A percentile compares a stretch with the other conserved stretches of the same genome.
phyloP scores from a whole-genome alignment of 1,139 yeast species.

The Geotrichum bryndzae region DNA sequence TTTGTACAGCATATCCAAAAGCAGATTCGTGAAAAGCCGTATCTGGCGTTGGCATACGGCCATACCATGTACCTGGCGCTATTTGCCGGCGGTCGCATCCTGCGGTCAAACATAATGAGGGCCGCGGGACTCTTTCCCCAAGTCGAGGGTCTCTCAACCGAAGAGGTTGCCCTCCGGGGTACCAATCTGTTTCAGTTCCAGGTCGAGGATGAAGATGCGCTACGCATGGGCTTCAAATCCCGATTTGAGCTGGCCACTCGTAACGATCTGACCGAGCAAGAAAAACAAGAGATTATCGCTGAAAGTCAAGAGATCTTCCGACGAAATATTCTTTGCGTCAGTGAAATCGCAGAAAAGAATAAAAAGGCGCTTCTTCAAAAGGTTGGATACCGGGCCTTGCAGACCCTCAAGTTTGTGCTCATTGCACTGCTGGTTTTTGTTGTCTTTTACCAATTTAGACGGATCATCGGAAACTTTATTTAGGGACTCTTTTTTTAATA shows the following conservation, averaged over 20 bases:
- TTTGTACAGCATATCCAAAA: constrained; percentile 56
- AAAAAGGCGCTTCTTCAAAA: constrained; percentile 50
- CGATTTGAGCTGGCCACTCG: constrained; percentile 75
- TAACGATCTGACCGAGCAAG: constrained; percentile 56
- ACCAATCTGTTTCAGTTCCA: constrained; percentile 63
- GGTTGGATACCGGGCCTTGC: constrained; percentile 50
- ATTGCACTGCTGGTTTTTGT: constrained; percentile 25
- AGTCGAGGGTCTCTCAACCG: constrained; percentile 55
- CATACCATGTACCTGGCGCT: constrained; percentile 81
- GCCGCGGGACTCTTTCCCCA: constrained; percentile 73
- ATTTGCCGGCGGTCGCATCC: constrained; percentile 78
- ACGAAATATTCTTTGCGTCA: constrained; percentile 54
- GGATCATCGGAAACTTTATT: background rate
- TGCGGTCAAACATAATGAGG: constrained; percentile 60
- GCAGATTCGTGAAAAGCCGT: constrained; percentile 56
- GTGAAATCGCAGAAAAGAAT: constrained; percentile 59
- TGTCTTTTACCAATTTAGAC: constrained; percentile 14
- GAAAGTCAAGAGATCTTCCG: constrained; percentile 63
- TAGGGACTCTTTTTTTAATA: background rate
- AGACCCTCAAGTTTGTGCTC: constrained; percentile 44
- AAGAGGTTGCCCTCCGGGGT: constrained; percentile 55
- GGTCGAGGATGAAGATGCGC: constrained; percentile 59
- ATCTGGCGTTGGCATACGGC: constrained; percentile 71
- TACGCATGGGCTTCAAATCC: constrained; percentile 62
- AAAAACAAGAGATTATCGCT: constrained; percentile 62